A percentile compares a stretch with the other conserved stretches of the same genome.
Evolutionary conservation across 306 rosid species (phyloP).

Genomic region (Abrus pulchellus): DNA sequence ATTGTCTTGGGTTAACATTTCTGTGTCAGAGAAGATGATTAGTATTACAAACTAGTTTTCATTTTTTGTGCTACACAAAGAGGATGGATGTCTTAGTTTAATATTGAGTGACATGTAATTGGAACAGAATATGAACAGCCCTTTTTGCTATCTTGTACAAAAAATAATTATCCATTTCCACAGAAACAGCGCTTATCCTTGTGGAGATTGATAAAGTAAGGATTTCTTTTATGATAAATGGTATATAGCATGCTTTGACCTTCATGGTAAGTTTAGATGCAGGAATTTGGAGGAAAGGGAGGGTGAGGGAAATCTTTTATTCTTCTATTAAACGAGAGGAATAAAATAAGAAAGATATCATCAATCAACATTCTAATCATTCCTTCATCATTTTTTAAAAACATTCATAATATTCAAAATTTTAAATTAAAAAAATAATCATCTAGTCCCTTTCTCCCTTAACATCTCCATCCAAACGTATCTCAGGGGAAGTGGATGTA

Average conservation of each 20-base stretch:
- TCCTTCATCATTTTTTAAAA: background rate
- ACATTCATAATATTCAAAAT: background rate
- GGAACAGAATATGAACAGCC: background rate
- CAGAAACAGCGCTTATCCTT: background rate
- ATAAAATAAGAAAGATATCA: background rate
- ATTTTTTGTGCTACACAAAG: background rate
- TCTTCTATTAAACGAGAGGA: background rate
- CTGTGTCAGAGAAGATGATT: background rate
- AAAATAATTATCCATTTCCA: background rate
- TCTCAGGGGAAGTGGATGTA: background rate
- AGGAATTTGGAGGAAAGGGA: background rate
- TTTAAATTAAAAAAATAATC: background rate
- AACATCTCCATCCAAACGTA: background rate
- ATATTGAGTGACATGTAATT: background rate
- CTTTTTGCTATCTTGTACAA: background rate
- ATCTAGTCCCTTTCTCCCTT: background rate
- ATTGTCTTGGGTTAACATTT: constrained; percentile 3
- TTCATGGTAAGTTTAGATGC: background rate
- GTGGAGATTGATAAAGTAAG: background rate
- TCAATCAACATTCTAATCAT: background rate
- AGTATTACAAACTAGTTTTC: background rate
- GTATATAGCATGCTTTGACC: background rate
- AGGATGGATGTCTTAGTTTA: constrained; percentile 11
- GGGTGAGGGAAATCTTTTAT: background rate
- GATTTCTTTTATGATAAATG: constrained; percentile 30